Base-by-base conservation (phyloP, 768 basidiomycete species). In the Russula sp. region DNA sequence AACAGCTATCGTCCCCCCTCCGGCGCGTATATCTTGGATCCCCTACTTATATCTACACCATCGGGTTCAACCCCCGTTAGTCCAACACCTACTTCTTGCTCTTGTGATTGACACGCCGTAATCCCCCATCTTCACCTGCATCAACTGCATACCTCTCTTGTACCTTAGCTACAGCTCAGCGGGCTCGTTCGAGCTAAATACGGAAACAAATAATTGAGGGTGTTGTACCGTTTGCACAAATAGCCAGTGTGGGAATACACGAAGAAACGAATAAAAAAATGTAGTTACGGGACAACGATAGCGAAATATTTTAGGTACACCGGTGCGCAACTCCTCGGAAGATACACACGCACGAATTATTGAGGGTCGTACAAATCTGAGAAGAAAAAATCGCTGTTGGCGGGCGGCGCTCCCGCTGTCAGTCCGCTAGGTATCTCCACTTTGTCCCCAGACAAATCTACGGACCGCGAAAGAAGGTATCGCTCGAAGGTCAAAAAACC, bases 401-500 rank as follows among this genome's bases (percentile, higher is more conserved):
- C 75, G 13, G 92, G 92, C 56, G 91, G 89, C 42, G 86, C 83
- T 13, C 91, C 90, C n/a, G 88, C 80, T 52, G 81, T 76, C 57
- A 94, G 76, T 34, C 87, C 86, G 64, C 86, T 88, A 4, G 93
- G 93, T 70, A 96, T 91, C 70, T 94, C 90, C 16, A 94, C 88
- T 75, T 84, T 86, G 73, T 94, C 93, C 6, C 93, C 94, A 1
- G 89, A 88, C 44, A 97, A 78, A 76, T 95, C 94, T 90, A 68
- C 13, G 63, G 59, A 47, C 53, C 9, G 40, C 1, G 49, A 8
- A 56, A 37, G 13, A 27, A 47, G 20, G n/a, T 9, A 47, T 20
- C 10, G 22, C 40, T 10, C 13, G 11, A 7, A 14, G 27, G 1
- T 40, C 40, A 7, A 20, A 37, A 3, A 57, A 16, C 40, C 10